A percentile compares a stretch with the other conserved stretches of the same genome.
These are phyloP conservation scores for Paecilomyces variotii DNA, from an alignment of 2,329 filamentous ascomycete genomes.

Conservation along the genomic window DNA sequence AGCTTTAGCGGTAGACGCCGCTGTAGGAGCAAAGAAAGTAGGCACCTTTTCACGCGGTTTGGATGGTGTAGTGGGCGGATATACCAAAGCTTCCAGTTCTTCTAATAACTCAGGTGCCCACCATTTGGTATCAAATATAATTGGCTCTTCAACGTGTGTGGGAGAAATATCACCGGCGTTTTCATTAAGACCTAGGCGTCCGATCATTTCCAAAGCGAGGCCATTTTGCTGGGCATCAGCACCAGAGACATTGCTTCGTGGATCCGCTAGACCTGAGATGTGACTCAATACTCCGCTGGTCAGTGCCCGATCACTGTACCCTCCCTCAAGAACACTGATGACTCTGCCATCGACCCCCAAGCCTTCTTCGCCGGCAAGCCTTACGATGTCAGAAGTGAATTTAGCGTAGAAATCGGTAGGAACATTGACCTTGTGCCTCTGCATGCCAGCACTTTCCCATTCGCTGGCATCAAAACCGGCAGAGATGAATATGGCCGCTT, in stretches of 20 bases:
- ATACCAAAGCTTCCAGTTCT: slow-evolving; percentile 56
- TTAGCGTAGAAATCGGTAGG: slow-evolving; percentile 94
- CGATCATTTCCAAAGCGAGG: slow-evolving; percentile 52
- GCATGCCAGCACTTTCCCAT: slow-evolving; percentile 88
- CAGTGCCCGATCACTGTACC: slow-evolving; percentile 88
- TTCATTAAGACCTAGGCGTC: slow-evolving; percentile 23
- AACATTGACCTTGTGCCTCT: slow-evolving; percentile 90
- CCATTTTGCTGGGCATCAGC: slow-evolving; percentile 30
- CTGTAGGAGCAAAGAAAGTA: slow-evolving; percentile 80
- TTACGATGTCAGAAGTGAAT: slow-evolving; percentile 77
- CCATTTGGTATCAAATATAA: slow-evolving; percentile 60
- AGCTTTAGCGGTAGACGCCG: slow-evolving; percentile 76
- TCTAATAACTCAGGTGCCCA: slow-evolving; percentile 61
- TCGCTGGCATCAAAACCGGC: slow-evolving; percentile 97
- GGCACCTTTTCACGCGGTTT: slow-evolving; percentile 54
- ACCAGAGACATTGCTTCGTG: slow-evolving; percentile 22
- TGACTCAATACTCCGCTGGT: slow-evolving; percentile 86
- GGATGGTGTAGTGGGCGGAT: slow-evolving; percentile 42
- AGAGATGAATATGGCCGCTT: slow-evolving; percentile 86
- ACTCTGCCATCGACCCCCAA: slow-evolving; percentile 73
- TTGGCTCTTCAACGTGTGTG: slow-evolving; percentile 12
- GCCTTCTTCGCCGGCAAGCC: slow-evolving; percentile 70
- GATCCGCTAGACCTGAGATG: slow-evolving; percentile 67
- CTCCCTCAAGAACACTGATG: slow-evolving; percentile 90
- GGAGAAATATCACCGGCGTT: slow-evolving; percentile 2